Evolutionary conservation across 371 early-diverging fungal genomes (phyloP), one percentile per base, ranked within the genome.

Genomic region (Apophysomyces sp.): DNA sequence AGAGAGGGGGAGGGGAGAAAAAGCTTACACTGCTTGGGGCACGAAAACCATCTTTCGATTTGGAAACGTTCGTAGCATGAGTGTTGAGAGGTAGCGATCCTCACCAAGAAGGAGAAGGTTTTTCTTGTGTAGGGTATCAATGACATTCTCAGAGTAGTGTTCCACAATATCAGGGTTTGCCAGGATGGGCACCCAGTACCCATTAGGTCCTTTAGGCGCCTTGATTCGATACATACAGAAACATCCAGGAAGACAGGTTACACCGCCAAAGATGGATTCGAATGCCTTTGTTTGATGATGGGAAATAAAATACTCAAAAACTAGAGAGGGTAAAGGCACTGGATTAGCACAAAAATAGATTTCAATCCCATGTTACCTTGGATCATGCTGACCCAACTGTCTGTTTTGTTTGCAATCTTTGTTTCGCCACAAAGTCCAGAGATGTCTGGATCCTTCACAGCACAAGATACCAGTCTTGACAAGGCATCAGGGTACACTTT

Each of bases 121-220:
- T 85, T 99, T 99, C 71, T 97, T 92, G 83, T 99, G 99, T 34
- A 99, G 83, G 3, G 99, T 99, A 62, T 97, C 96, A 13, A 98
- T 96, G 6, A 95, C 91, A 80, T 93, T 95, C 66, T 96, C 95
- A 4, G 96, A 94, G 77, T 99, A 99, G 62, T 92, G 86, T 63
- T 94, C 92, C 30, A 99, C 91, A 78, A 97, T 90, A 76, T 93
- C 90, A 13, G 99, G 92, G 78, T 96, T 89, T 67, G 91, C 91
- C 62, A 99, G 74, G 29, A 92, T 97, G 57, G 93, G 95, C 11
- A 91, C 91, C 89, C 89, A 91, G 70, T 88, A 89, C 16, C 90
- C 91, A 26, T 88, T 82, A 39, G 82, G 80, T 15, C 91, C 92
- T 40, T 87, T 89, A 56, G 89, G 88, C 0, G 92, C 87, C 65